Percentiles rank a stretch among this genome's conserved stretches.
Evolutionary conservation across 352 stramenopile genomes (phyloP).

Genomic region (Globisporangium sylvaticum): DNA sequence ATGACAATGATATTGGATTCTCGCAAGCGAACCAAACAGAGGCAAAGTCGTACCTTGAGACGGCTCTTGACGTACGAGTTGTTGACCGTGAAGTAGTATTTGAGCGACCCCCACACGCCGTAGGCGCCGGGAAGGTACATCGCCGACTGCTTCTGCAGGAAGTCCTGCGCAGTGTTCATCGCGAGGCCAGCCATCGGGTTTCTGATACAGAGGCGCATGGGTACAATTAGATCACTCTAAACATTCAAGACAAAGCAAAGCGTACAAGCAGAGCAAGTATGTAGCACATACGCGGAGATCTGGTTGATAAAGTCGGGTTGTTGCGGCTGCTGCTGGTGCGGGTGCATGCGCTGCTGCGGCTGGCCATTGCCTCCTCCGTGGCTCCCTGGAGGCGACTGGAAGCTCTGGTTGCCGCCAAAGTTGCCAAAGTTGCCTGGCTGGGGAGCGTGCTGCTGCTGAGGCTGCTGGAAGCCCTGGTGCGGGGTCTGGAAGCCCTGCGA

Average conservation of each 20-base stretch:
- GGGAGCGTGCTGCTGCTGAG: conserved; percentile 26
- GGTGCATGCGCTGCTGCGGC: conserved; percentile 20
- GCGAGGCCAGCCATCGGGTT: conserved; percentile 83
- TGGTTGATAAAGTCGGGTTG: conserved; percentile 76
- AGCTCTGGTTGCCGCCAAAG: conserved; percentile 7
- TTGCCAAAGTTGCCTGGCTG: conserved; percentile 16
- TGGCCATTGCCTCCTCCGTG: conserved; percentile 10
- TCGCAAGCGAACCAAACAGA: not conserved
- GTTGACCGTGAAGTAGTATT: conserved; percentile 90
- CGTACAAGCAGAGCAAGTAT: not conserved
- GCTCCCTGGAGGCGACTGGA: conserved; percentile 19
- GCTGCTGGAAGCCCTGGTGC: conserved; percentile 6
- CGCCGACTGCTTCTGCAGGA: conserved; percentile 78
- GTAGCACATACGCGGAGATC: conserved; percentile 44
- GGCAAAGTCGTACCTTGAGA: conserved; percentile 52
- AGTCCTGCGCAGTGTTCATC: conserved; percentile 83
- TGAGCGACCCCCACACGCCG: conserved; percentile 73
- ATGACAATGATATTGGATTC: not conserved
- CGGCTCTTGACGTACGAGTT: conserved; percentile 88
- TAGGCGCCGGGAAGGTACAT: conserved; percentile 79
- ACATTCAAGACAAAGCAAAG: not conserved
- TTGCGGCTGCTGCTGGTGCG: conserved; percentile 33
- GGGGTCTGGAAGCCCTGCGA: conserved; percentile 23
- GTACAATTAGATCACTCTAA: not conserved
- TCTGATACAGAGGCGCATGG: conserved; percentile 20